Conservation (phyloP, 1,139 yeast species). For the Geotrichum carabidarum region DNA sequence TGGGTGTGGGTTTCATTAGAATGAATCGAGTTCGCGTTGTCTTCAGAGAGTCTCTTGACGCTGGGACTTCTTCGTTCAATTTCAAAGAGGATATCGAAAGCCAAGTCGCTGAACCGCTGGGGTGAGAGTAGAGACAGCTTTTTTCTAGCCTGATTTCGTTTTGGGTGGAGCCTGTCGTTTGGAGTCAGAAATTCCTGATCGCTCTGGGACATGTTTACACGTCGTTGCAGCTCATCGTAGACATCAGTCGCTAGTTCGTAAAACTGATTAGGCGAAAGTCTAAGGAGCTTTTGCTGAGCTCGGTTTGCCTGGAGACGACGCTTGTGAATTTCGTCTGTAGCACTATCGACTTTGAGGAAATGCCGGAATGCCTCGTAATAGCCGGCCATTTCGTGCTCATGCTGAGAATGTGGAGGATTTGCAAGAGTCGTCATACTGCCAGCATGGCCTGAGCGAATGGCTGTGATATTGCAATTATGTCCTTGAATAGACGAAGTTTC, state of each 20-base stretch:
- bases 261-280: constrained; percentile 75
- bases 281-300: constrained; percentile 79
- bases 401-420: not conserved
- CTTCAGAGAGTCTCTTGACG: not conserved
- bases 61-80: constrained; percentile 58
- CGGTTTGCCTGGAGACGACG: constrained; percentile 41
- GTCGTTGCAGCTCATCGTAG: constrained; percentile 78
- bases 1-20: not conserved
- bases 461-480: no score
- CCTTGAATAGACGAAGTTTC: no score
- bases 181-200: constrained; percentile 66
- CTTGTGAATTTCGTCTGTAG: constrained; percentile 15
- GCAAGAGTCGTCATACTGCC: not conserved
- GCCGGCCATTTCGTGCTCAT: constrained; percentile 2
- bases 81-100: constrained; percentile 82
- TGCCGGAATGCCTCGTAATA: constrained; percentile 16
- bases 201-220: constrained; percentile 42
- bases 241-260: constrained; percentile 88
- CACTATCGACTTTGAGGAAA: constrained; percentile 17
- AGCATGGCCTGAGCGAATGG: not conserved
- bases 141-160: constrained; percentile 91
- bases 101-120: constrained; percentile 79
- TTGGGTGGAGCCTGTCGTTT: constrained; percentile 73
- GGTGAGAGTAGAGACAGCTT: constrained; percentile 82
- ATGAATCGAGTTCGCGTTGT: not conserved